A percentile compares a stretch with the other conserved stretches of the same genome.
These are phyloP conservation scores for Exophiala sideris DNA, from an alignment of 2,329 filamentous ascomycete species.

Conservation along the genomic window DNA sequence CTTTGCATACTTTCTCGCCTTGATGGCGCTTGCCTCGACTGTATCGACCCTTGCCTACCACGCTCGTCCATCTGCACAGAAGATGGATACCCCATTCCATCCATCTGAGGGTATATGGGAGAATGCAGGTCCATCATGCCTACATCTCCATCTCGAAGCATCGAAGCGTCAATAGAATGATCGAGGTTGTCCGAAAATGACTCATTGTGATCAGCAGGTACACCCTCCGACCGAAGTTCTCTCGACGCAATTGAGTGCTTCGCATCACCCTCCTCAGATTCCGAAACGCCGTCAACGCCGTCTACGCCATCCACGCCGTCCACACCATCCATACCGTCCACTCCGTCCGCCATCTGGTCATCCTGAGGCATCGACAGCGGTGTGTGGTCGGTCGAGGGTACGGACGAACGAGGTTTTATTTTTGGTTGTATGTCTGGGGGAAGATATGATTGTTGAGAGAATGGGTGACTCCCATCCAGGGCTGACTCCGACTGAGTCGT, in stretches of 20 bases:
- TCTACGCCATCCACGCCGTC: not conserved
- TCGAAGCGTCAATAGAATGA: constrained; percentile 5
- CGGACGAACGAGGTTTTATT: not conserved
- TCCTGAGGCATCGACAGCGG: not conserved
- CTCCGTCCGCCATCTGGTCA: not conserved
- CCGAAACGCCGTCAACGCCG: constrained; percentile 3
- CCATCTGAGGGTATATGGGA: constrained; percentile 5
- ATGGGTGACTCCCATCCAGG: not conserved
- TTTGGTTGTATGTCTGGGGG: constrained; percentile 15
- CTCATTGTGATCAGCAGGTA: not conserved
- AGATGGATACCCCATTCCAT: not conserved
- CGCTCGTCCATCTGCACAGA: not conserved
- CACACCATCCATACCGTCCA: not conserved
- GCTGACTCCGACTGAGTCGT: constrained; percentile 10
- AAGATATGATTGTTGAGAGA: constrained; percentile 9
- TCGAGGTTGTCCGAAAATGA: constrained; percentile 1
- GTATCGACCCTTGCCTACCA: not conserved
- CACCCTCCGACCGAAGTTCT: not conserved
- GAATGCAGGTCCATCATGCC: constrained; percentile 3
- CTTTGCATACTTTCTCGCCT: not conserved
- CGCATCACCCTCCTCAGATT: not conserved
- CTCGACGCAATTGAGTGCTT: not conserved
- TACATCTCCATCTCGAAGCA: constrained; percentile 7
- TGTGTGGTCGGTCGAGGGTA: constrained; percentile 2
- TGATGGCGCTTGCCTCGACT: not conserved